Evolutionary conservation across 2,329 filamentous ascomycete species (phyloP), one percentile per base, ranked within the genome.

Genomic region (Monilinia vaccinii-corymbosi): DNA sequence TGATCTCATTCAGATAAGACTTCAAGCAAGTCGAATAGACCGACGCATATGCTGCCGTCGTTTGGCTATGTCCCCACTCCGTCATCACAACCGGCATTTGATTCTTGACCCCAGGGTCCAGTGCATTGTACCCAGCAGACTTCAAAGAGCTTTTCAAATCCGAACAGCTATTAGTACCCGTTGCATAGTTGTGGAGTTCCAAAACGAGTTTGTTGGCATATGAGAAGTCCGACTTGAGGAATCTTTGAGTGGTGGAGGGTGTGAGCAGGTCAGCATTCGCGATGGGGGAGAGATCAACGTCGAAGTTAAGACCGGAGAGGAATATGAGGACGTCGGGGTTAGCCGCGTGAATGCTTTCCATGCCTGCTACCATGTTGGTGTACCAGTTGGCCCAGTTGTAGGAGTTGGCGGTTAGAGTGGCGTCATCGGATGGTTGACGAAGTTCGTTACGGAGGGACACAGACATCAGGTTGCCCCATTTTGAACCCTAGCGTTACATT

Each of bases 21-120:
- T 77, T 75, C 53, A 85, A 69, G 66, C 76, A 83, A 16, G 71
- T 71, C 6, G 76, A 74, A 67, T 85, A 85, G 2, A 78, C 75
- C 10, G 72, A 70, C 48, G 73, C 66, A 71, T 77, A 82, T 45
- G 52, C 57, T 3, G 73, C 73, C 56, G 79, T 75, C 7, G 51
- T 55, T 73, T 80, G 78, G 50, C 69, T 66, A 70, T 83, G 83
- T 0, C 75, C 75, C 62, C 74, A 77, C 60, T 77, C 75, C 1
- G 74, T 75, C 61, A 77, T 56, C 1, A 77, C 70, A 7, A 77
- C 71, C 0, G 75, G 75, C 60, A 70, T 58, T 9, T 74, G 72
- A 48, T 72, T 73, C 56, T 74, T 74, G 2, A 55, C 57, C 13
- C 48, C 57, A 42, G 2, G 0, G 64, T 75, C 69, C 40, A 75